Evolutionary conservation across 495 filamentous ascomycete genomes (phyloP).

Genomic region (Tetracladium setigerum): DNA sequence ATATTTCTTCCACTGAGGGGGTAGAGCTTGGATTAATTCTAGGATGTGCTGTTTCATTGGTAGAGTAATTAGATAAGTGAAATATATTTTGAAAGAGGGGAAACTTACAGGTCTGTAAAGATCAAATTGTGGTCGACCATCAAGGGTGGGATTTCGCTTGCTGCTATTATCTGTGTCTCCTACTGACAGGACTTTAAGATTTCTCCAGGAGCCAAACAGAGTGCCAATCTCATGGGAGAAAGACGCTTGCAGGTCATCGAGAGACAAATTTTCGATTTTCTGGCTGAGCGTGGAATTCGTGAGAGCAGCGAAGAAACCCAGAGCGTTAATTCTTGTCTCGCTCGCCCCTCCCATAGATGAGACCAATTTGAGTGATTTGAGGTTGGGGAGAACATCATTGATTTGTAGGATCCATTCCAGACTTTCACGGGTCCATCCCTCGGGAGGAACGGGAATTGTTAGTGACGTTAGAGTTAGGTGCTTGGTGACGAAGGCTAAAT

Average conservation of each 20-base stretch:
- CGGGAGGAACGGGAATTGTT: background rate
- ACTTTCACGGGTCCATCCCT: background rate
- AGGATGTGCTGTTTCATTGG: background rate
- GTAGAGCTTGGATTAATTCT: constrained; percentile 7
- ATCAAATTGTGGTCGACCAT: background rate
- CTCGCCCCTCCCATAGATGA: background rate
- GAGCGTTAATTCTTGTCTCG: background rate
- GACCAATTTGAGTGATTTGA: constrained; percentile 1
- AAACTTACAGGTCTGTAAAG: constrained; percentile 8
- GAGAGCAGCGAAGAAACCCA: constrained; percentile 5
- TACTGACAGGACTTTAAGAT: constrained; percentile 7
- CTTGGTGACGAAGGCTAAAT: background rate
- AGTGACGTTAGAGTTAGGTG: constrained; percentile 6
- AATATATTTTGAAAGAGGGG: background rate
- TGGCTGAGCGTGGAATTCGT: background rate
- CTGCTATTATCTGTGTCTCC: constrained; percentile 1
- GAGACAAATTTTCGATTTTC: constrained; percentile 7
- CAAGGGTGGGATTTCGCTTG: no score
- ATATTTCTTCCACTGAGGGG: constrained; percentile 8
- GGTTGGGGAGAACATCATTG: background rate
- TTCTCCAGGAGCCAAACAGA: constrained; percentile 8
- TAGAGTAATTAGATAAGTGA: background rate
- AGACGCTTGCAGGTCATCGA: background rate
- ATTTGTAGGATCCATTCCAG: constrained; percentile 3
- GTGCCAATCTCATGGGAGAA: constrained; percentile 3